Conservation (phyloP, 2,329 filamentous ascomycete genomes). For the Colletotrichum sp. region DNA sequence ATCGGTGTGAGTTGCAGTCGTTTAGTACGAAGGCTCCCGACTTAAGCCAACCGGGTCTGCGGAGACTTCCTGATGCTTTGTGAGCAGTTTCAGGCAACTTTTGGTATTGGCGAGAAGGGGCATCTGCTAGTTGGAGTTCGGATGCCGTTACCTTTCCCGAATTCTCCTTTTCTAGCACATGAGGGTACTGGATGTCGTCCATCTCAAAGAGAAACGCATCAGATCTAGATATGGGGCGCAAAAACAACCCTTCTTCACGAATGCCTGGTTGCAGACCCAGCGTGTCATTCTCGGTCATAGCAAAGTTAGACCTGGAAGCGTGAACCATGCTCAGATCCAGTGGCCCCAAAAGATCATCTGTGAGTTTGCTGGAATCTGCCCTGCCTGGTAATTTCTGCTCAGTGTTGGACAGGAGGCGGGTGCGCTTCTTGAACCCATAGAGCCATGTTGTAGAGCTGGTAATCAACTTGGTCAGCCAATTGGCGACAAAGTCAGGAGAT, state of each 20-base stretch:
- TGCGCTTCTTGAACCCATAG: slow-evolving; percentile 58
- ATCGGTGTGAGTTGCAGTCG: slow-evolving; percentile 66
- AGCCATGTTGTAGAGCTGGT: slow-evolving; percentile 59
- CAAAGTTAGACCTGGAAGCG: neutral
- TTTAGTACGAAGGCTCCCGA: slow-evolving; percentile 53
- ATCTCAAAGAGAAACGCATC: neutral
- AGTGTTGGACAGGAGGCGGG: slow-evolving; percentile 50
- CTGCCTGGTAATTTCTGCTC: slow-evolving; percentile 60
- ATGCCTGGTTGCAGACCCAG: neutral
- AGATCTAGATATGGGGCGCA: neutral
- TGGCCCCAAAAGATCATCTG: slow-evolving; percentile 46
- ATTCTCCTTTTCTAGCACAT: neutral
- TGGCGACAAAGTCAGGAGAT: slow-evolving; percentile 55
- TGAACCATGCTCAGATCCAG: neutral
- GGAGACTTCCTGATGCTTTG: neutral
- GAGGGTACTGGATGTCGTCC: neutral
- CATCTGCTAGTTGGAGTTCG: slow-evolving; percentile 38
- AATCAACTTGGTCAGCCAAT: slow-evolving; percentile 62
- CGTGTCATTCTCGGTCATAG: neutral
- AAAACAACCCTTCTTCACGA: neutral
- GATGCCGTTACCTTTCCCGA: neutral
- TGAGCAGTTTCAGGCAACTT: neutral
- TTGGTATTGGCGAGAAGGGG: slow-evolving; percentile 56
- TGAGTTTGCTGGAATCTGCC: slow-evolving; percentile 65
- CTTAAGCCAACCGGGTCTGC: neutral